Percentiles rank a stretch among this genome's conserved stretches.
These are phyloP conservation scores for Microbotryum intermedium DNA, from an alignment of 1,284 basidiomycete species.

Conservation along the genomic window DNA sequence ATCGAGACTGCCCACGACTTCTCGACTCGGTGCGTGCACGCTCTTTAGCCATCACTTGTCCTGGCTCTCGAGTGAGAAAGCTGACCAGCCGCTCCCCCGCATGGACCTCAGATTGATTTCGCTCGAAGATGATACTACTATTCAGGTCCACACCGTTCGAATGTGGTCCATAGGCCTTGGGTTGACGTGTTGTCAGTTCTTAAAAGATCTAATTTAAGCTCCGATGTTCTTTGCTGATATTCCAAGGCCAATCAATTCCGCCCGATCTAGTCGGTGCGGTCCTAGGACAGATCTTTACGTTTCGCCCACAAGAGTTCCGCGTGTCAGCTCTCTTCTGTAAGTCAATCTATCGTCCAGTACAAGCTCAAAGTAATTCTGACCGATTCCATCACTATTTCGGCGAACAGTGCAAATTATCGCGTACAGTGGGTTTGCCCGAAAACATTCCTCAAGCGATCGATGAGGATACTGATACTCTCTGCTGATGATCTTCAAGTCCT, in stretches of 20 bases:
- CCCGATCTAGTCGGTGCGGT: background rate
- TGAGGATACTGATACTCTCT: too few species aligned
- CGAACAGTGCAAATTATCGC: background rate
- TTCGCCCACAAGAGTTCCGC: slow-evolving; percentile 1
- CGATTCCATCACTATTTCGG: too few species aligned
- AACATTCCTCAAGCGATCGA: too few species aligned
- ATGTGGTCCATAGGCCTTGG: slow-evolving; percentile 1
- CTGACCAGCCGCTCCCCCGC: slow-evolving; percentile 44
- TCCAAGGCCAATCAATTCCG: too few species aligned
- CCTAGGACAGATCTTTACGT: slow-evolving; percentile 4
- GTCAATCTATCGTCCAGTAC: too few species aligned
- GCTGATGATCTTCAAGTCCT: background rate
- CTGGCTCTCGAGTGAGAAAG: too few species aligned
- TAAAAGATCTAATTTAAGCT: too few species aligned
- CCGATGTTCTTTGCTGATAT: too few species aligned
- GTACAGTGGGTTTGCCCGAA: background rate
- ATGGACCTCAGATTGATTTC: slow-evolving; percentile 38
- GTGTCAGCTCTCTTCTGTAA: slow-evolving; percentile 2
- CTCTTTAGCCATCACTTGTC: background rate
- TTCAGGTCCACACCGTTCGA: background rate
- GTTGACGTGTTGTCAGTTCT: background rate
- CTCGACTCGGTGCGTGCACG: background rate
- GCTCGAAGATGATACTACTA: background rate
- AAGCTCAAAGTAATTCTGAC: too few species aligned
- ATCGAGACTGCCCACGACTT: slow-evolving; percentile 37